phyloP scores from a whole-genome alignment of 148 eudicot genomes.

The Camellia japonica region DNA sequence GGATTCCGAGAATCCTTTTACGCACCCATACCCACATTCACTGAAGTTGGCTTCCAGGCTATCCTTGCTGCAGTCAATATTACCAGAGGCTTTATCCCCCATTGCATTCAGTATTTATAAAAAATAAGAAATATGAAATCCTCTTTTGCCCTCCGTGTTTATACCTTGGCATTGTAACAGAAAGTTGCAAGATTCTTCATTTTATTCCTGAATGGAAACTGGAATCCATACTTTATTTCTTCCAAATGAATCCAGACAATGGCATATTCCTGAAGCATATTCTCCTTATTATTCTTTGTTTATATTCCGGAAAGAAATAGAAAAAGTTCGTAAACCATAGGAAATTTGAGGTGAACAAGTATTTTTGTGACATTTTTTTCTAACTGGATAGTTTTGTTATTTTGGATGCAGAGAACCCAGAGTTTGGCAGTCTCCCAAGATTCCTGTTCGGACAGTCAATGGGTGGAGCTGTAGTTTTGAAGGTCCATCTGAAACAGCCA shows the following conservation, averaged over 20 bases:
- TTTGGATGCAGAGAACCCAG: conserved; percentile 60
- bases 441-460: conserved; percentile 90
- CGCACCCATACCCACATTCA: neutral
- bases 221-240: neutral
- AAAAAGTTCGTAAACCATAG: neutral
- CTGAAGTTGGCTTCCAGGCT: neutral
- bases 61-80: neutral
- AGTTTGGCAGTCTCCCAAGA: conserved; percentile 49
- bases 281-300: neutral
- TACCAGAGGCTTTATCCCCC: neutral
- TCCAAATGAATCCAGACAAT: neutral
- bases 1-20: neutral
- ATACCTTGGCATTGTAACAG: neutral
- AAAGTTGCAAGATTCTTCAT: neutral
- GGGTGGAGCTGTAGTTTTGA: conserved; percentile 97
- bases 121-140: neutral
- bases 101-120: too few species aligned
- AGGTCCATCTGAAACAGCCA: conserved; percentile 86
- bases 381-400: neutral
- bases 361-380: neutral
- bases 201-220: neutral
- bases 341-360: neutral
- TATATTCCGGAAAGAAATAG: neutral
- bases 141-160: neutral
- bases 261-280: neutral